Evolutionary conservation across 2,329 filamentous ascomycete genomes (phyloP), one percentile per base, ranked within the genome.

Genomic region (Monosporascus sp.): DNA sequence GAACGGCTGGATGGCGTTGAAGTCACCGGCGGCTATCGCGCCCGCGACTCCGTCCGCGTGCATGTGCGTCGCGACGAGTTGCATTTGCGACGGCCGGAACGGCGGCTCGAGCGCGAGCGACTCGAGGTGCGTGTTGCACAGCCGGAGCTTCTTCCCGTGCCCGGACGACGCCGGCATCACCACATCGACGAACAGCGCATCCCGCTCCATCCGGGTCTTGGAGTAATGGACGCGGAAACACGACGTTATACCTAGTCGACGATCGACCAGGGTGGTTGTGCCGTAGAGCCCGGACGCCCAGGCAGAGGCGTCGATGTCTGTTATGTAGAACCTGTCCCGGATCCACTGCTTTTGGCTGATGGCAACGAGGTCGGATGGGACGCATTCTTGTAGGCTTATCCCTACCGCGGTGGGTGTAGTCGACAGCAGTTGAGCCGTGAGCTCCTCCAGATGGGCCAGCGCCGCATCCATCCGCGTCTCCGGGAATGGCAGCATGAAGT

Each of bases 1-100:
- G 53, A 78, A 80, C 0, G 70, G 68, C 55, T 80, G 70, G 49
- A 82, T 81, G 7, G 79, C 79, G 44, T 83, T 83, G 24, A 45
- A 45, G 42, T 45, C 42, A 15, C 42, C 42, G 4, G 42, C 24
- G 11, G 24, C 42, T 15, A 45, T 15, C 24, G 42, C 42, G 20
- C 42, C 42, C 6, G 24, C 3, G 42, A 17, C n/a, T 5, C 15
- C 27, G n/a, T 18, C 25, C 17, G 42, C 31, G 34, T 27, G 42
- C 50, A 51, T 47, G 42, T 37, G 41, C 5, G 18, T 15, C 44
- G 50, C 44, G 18, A 46, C 38, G 20, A 51, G 11, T n/a, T 18
- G 2, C 25, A 51, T 44, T 20, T 48, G 50, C 17, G 31, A 6
- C 6, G 50, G 50, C 11, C 50, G 44, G 15, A 46, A 14, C 15